Evolutionary conservation across 208 protist genomes (phyloP).

Genomic region (Trypanosoma vivax): DNA sequence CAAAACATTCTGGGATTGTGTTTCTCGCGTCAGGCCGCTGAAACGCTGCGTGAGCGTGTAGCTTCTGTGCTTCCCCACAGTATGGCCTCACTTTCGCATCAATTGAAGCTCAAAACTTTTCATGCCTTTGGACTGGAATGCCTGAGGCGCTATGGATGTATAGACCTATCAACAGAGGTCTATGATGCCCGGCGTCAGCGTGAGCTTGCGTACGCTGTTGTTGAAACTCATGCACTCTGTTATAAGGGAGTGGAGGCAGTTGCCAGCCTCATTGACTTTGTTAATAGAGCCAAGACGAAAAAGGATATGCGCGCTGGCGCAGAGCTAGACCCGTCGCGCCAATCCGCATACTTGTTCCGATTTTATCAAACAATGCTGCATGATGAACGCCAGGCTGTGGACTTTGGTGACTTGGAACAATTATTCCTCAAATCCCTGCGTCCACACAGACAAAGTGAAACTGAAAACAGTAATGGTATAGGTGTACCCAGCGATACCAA

Average conservation of each 20-base stretch:
- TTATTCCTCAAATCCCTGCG: conserved; percentile 63
- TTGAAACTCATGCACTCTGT: conserved; percentile 41
- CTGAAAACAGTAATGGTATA: not conserved
- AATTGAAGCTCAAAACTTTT: conserved; percentile 77
- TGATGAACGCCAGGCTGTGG: conserved; percentile 55
- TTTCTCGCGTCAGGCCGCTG: conserved; percentile 79
- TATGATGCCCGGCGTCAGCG: conserved; percentile 53
- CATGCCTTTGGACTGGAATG: conserved; percentile 81
- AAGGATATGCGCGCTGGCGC: conserved; percentile 25
- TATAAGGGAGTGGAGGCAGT: conserved; percentile 53
- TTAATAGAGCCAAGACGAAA: conserved; percentile 63
- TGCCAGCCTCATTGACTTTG: conserved; percentile 48
- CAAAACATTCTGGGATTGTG: conserved; percentile 69
- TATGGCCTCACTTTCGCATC: conserved; percentile 3
- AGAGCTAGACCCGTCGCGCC: conserved; percentile 43
- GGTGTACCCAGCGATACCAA: conserved; percentile 3
- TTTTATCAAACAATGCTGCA: conserved; percentile 69
- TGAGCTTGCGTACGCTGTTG: conserved; percentile 43
- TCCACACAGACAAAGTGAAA: conserved; percentile 8
- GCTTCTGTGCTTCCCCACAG: conserved; percentile 24
- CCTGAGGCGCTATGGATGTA: conserved; percentile 54
- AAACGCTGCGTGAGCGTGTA: conserved; percentile 67
- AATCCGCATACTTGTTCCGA: conserved; percentile 61
- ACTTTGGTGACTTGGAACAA: conserved; percentile 83
- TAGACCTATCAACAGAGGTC: conserved; percentile 41